These are phyloP conservation scores for Arabis alpina DNA, from an alignment of 345 rosid genomes.

Conservation along the genomic window DNA sequence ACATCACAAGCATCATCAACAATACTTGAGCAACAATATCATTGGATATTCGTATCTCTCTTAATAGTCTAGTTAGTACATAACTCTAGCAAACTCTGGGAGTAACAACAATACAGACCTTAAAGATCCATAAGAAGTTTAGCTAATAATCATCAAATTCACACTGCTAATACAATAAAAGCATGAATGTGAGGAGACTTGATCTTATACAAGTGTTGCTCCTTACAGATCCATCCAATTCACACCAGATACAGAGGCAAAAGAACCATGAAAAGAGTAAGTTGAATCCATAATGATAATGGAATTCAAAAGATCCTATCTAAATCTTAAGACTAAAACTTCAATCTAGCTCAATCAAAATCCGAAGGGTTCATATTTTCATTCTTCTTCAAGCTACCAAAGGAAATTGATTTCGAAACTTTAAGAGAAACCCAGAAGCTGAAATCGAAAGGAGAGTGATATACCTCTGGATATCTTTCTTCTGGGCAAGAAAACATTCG, in stretches of 20 bases:
- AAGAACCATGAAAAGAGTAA: not conserved
- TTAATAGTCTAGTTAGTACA: not conserved
- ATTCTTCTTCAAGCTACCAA: not conserved
- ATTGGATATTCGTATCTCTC: not conserved
- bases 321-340: slow-evolving; percentile 4
- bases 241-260: no score
- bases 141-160: no score
- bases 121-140: no score
- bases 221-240: no score
- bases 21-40: no score
- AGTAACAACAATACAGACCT: no score
- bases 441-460: not conserved
- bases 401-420: not conserved
- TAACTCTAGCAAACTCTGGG: no score
- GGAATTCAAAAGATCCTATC: not conserved
- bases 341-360: slow-evolving; percentile 14
- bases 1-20: not conserved
- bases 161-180: no score
- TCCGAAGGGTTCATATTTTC: not conserved
- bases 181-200: no score
- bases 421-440: not conserved
- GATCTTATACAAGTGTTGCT: no score
- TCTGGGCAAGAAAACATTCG: slow-evolving; percentile 86
- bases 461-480: slow-evolving; percentile 85
- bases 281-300: not conserved